phyloP scores from a whole-genome alignment of 495 filamentous ascomycete species.

The Parathielavia appendiculata region DNA sequence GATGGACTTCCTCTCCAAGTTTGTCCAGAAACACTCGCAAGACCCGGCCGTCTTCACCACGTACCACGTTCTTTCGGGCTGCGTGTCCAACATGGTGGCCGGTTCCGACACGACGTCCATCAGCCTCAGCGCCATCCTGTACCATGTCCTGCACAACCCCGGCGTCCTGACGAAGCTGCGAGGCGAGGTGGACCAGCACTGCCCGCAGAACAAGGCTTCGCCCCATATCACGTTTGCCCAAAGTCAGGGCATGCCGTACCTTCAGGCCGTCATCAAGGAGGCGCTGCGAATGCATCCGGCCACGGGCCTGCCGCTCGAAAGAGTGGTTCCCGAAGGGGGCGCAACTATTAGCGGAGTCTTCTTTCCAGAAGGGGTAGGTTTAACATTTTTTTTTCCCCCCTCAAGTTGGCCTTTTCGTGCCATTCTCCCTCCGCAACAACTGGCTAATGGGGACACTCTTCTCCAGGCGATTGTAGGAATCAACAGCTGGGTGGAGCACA shows the following conservation, averaged over 20 bases:
- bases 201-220: not conserved
- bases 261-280: constrained; percentile 63
- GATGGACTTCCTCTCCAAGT: constrained; percentile 6
- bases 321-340: constrained; percentile 52
- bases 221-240: not conserved
- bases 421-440: no score
- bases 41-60: not conserved
- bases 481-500: constrained; percentile 50
- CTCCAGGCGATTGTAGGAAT: constrained; percentile 42
- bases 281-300: constrained; percentile 55
- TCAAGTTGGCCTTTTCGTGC: no score
- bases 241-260: constrained; percentile 44
- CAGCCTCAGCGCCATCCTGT: constrained; percentile 46
- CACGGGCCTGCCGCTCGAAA: constrained; percentile 48
- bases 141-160: constrained; percentile 43
- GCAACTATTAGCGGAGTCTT: constrained; percentile 44
- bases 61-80: not conserved
- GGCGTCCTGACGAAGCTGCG: constrained; percentile 37
- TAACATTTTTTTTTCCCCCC: not conserved
- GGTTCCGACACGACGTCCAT: constrained; percentile 55
- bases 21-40: not conserved
- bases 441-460: not conserved
- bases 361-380: not conserved
- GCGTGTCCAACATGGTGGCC: constrained; percentile 46
- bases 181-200: constrained; percentile 33